phyloP scores from a whole-genome alignment of 495 filamentous ascomycete genomes.

The Penicillium cataractarum region DNA sequence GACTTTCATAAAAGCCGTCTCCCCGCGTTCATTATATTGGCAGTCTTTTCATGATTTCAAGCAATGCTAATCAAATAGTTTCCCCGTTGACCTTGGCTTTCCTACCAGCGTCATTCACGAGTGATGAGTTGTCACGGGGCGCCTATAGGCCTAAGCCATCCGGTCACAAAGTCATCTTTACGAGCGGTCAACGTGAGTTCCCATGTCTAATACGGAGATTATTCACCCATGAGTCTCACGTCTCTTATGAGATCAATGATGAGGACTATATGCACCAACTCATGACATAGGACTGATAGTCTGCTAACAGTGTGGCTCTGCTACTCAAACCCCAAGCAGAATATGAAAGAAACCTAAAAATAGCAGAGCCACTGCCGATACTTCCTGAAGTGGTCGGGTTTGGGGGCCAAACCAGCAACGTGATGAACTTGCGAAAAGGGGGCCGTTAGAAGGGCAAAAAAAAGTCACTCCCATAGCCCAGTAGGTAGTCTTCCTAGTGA shows the following conservation, averaged over 20 bases:
- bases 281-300: neutral
- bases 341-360: neutral
- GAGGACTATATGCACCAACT: neutral
- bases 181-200: neutral
- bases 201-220: neutral
- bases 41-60: too few species aligned
- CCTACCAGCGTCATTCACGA: neutral
- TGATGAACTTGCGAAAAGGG: neutral
- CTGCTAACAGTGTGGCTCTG: neutral
- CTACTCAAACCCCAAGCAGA: neutral
- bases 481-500: neutral
- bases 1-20: neutral
- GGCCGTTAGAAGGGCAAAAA: neutral
- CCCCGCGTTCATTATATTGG: neutral
- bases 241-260: neutral
- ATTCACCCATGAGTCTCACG: too few species aligned
- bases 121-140: conserved; percentile 6
- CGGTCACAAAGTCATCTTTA: neutral
- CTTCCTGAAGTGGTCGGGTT: neutral
- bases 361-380: neutral
- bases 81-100: neutral
- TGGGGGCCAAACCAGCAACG: conserved; percentile 7
- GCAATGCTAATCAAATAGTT: neutral
- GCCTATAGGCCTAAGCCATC: neutral
- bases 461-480: neutral